phyloP scores from a whole-genome alignment of 768 basidiomycete genomes.

The Jaapia argillacea region DNA sequence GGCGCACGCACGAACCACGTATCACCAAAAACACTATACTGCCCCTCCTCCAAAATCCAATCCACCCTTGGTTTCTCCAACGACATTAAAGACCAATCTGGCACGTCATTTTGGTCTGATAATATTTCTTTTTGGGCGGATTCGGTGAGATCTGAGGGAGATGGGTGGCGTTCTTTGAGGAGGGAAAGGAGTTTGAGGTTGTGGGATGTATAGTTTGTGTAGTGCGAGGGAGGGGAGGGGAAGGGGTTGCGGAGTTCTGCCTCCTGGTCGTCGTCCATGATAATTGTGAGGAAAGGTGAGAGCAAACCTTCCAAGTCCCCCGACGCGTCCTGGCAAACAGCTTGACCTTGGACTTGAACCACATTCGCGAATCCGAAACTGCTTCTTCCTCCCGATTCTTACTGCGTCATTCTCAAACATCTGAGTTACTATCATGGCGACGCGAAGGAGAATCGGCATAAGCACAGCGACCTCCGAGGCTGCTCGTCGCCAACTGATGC shows the following conservation, averaged over 20 bases:
- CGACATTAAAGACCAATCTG: slow-evolving; percentile 65
- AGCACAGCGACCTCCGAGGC: slow-evolving; percentile 71
- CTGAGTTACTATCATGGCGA: slow-evolving; percentile 66
- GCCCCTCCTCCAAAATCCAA: slow-evolving; percentile 82
- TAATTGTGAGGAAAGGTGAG: no score
- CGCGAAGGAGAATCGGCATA: slow-evolving; percentile 67
- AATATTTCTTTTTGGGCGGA: slow-evolving; percentile 53
- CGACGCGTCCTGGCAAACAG: no score
- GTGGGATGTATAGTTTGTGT: slow-evolving; percentile 63
- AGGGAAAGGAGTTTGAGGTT: slow-evolving; percentile 63
- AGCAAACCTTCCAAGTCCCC: no score
- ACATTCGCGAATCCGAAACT: no score
- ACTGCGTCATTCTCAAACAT: no score
- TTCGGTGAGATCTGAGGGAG: slow-evolving; percentile 25
- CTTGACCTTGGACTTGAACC: no score
- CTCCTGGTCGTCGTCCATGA: slow-evolving; percentile 64
- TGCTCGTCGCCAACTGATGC: slow-evolving; percentile 78
- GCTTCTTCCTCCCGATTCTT: no score
- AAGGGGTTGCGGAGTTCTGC: slow-evolving; percentile 79
- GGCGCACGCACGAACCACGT: slow-evolving; percentile 67
- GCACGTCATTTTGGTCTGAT: slow-evolving; percentile 62
- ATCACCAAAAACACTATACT: slow-evolving; percentile 81
- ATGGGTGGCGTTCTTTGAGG: slow-evolving; percentile 42
- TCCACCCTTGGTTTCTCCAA: slow-evolving; percentile 84
- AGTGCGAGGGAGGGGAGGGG: slow-evolving; percentile 82